Percentiles rank a stretch among this genome's conserved stretches.
Evolutionary conservation across 169 alveolate species (phyloP).

Genomic region (Eimeria praecox): DNA sequence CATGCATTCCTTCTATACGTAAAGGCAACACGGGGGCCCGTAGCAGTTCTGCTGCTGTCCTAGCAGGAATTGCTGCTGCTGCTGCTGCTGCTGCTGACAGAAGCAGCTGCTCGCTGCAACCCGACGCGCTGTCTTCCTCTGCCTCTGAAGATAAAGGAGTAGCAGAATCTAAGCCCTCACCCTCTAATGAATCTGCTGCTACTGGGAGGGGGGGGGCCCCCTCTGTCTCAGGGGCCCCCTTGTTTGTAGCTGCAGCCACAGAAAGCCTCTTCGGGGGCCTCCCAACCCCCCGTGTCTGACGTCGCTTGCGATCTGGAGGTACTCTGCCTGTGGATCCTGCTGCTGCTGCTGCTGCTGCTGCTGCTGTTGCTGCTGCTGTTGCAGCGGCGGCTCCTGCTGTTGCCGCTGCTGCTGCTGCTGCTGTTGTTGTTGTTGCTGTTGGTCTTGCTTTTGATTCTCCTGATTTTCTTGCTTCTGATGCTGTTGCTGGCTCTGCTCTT

Average conservation of each 20-base stretch:
- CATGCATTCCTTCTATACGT: slow-evolving; percentile 87
- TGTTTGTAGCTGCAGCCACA: not conserved
- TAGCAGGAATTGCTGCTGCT: slow-evolving; percentile 73
- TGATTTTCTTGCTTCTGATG: not conserved
- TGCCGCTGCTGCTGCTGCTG: not conserved
- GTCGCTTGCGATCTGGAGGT: not conserved
- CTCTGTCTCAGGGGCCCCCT: not conserved
- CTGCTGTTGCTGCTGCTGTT: not conserved
- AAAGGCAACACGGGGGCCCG: slow-evolving; percentile 86
- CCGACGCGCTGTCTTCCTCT: slow-evolving; percentile 14
- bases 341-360: not conserved
- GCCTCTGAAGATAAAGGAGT: not conserved
- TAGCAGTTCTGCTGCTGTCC: slow-evolving; percentile 82
- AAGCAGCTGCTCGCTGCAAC: slow-evolving; percentile 25
- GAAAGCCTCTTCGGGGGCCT: not conserved
- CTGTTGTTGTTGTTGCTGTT: not conserved
- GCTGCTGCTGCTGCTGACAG: slow-evolving; percentile 82
- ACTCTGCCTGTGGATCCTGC: not conserved
- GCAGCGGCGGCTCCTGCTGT: not conserved
- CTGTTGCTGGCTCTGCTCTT: not conserved
- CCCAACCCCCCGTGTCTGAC: not conserved
- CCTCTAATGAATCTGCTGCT: no score
- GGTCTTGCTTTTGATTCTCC: not conserved
- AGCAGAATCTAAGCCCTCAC: not conserved
- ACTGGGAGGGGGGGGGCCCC: not conserved